phyloP scores from a whole-genome alignment of 352 stramenopile species.

The Bremia lactucae region DNA sequence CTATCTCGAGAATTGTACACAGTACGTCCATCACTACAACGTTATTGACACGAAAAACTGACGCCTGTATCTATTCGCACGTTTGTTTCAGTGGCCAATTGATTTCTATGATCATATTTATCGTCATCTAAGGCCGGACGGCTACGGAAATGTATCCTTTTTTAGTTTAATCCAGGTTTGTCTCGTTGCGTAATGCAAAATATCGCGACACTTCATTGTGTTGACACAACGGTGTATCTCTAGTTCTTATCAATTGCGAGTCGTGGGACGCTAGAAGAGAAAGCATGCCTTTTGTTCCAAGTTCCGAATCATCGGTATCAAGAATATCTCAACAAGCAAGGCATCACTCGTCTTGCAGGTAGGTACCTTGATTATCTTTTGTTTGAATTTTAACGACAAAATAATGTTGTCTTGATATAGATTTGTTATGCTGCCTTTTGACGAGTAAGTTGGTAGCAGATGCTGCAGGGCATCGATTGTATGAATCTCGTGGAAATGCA shows the following conservation, averaged over 20 bases:
- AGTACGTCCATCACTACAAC: too few species aligned
- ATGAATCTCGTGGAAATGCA: conserved; percentile 1
- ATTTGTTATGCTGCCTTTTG: conserved; percentile 41
- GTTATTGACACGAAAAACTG: neutral
- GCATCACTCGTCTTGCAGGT: conserved; percentile 42
- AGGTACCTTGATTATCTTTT: neutral
- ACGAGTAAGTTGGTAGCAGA: conserved; percentile 28
- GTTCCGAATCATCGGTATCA: conserved; percentile 20
- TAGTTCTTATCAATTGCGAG: conserved; percentile 35
- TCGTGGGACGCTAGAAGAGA: conserved; percentile 34
- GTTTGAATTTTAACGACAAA: neutral
- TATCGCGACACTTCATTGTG: neutral
- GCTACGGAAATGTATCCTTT: conserved; percentile 54
- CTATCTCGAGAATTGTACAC: conserved; percentile 36
- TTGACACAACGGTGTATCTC: conserved; percentile 4
- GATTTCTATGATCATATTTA: conserved; percentile 34
- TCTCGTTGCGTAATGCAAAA: neutral
- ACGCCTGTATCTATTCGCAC: neutral
- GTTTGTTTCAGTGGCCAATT: conserved; percentile 28
- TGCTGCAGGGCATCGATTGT: conserved; percentile 5
- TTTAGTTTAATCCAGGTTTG: conserved; percentile 48
- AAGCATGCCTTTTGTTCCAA: conserved; percentile 42
- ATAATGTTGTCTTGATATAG: conserved; percentile 10
- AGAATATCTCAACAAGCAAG: conserved; percentile 25
- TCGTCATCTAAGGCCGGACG: conserved; percentile 37